Evolutionary conservation across 148 eudicot species (phyloP).

Genomic region (Drosera capensis): DNA sequence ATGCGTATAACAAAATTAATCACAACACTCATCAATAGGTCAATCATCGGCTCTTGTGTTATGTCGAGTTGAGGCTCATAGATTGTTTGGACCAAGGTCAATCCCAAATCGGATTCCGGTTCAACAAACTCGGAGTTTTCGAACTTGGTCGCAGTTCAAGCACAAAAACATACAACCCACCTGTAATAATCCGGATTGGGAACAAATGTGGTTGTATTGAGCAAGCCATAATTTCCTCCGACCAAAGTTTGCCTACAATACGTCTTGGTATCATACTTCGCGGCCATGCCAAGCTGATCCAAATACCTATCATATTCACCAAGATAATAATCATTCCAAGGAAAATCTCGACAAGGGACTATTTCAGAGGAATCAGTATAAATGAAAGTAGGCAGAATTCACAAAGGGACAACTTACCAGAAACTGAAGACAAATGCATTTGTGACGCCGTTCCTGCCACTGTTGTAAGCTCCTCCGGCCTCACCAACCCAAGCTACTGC

Average conservation of each 20-base stretch:
- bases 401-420: conserved; percentile 38
- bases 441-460: conserved; percentile 62
- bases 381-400: background rate
- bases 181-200: conserved; percentile 98
- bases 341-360: too few species aligned
- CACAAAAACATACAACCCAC: conserved; percentile 25
- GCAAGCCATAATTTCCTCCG: conserved; percentile 92
- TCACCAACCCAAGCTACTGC: conserved; percentile 86
- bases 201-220: conserved; percentile 56
- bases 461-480: conserved; percentile 85
- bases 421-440: conserved; percentile 74
- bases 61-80: too few species aligned
- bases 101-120: background rate
- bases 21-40: background rate
- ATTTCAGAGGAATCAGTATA: too few species aligned
- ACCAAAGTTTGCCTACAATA: conserved; percentile 77
- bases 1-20: background rate
- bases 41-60: background rate
- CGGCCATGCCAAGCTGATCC: conserved; percentile 77
- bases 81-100: too few species aligned
- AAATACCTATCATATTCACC: conserved; percentile 41
- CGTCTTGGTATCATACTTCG: conserved; percentile 52
- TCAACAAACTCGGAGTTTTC: background rate
- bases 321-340: background rate
- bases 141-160: background rate